Conservation (phyloP, 306 rosid genomes). For the peach (Prunus persica) region DNA sequence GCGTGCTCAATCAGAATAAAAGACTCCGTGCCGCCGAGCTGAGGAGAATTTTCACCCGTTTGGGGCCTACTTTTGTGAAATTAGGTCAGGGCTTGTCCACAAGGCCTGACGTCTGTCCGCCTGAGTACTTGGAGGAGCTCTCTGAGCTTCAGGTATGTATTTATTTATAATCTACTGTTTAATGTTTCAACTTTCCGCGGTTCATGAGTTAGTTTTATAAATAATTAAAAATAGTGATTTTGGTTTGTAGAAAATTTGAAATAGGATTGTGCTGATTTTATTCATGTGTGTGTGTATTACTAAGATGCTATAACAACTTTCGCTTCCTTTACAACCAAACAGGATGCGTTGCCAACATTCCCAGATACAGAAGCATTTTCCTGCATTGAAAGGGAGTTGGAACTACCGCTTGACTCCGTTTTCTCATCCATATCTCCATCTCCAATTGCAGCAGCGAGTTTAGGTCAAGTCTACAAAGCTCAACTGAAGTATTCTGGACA, state of each 20-base stretch:
- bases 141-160: slow-evolving; percentile 72
- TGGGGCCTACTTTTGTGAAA: slow-evolving; percentile 99
- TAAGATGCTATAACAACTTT: slow-evolving; percentile 23
- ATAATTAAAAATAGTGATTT: too few species aligned
- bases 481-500: slow-evolving; percentile 58
- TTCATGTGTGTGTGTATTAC: slow-evolving; percentile 9
- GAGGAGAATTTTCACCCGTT: slow-evolving; percentile 52
- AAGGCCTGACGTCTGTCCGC: slow-evolving; percentile 89
- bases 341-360: slow-evolving; percentile 92
- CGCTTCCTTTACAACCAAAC: slow-evolving; percentile 32
- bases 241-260: too few species aligned
- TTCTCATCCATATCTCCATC: slow-evolving; percentile 68
- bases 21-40: slow-evolving; percentile 71
- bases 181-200: too few species aligned
- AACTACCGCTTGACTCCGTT: slow-evolving; percentile 62
- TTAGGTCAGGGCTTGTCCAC: slow-evolving; percentile 93
- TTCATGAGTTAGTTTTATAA: too few species aligned
- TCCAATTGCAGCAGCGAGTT: slow-evolving; percentile 95
- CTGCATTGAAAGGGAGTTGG: slow-evolving; percentile 85
- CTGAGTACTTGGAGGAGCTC: slow-evolving; percentile 86
- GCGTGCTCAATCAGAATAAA: slow-evolving; percentile 53
- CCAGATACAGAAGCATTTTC: slow-evolving; percentile 80
- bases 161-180: background rate
- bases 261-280: background rate
- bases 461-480: slow-evolving; percentile 96